These are phyloP conservation scores for Striga asiatica DNA, from an alignment of 257 asterid species.

Conservation along the genomic window DNA sequence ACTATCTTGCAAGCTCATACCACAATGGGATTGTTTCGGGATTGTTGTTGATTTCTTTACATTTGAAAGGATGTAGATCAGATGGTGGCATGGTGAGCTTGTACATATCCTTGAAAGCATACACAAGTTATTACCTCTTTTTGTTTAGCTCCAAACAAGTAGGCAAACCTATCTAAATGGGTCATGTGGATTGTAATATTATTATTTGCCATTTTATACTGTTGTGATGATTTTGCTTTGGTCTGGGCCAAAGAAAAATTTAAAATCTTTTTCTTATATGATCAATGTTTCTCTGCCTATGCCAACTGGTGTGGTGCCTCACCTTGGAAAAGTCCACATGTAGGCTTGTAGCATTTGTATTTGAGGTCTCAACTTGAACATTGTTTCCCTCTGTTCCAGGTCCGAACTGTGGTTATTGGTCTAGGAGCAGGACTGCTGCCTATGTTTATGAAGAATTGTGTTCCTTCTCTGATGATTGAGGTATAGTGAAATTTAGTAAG, in stretches of 20 bases:
- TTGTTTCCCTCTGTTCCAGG: constrained; percentile 34
- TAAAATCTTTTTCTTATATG: background rate
- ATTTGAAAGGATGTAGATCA: constrained; percentile 36
- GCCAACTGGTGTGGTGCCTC: background rate
- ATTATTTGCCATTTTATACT: background rate
- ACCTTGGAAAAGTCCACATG: constrained; percentile 4
- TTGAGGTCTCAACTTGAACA: background rate
- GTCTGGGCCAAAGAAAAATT: background rate
- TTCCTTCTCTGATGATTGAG: constrained; percentile 50
- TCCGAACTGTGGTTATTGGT: constrained; percentile 64
- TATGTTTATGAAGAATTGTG: constrained; percentile 65
- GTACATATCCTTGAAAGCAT: constrained; percentile 14
- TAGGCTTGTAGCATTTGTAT: background rate
- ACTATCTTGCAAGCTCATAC: constrained; percentile 74
- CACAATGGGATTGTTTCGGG: constrained; percentile 91
- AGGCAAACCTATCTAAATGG: background rate
- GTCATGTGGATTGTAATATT: background rate
- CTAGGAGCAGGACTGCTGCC: constrained; percentile 98
- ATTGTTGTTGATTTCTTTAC: constrained; percentile 48
- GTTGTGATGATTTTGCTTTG: background rate
- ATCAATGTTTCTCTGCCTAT: background rate
- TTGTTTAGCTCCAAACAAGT: constrained; percentile 1
- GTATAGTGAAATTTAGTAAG: constrained; percentile 24
- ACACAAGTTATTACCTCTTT: background rate
- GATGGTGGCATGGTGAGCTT: constrained; percentile 38